Base-by-base conservation (phyloP, 164 flowering plant genomes). In the Vitis vinifera region DNA sequence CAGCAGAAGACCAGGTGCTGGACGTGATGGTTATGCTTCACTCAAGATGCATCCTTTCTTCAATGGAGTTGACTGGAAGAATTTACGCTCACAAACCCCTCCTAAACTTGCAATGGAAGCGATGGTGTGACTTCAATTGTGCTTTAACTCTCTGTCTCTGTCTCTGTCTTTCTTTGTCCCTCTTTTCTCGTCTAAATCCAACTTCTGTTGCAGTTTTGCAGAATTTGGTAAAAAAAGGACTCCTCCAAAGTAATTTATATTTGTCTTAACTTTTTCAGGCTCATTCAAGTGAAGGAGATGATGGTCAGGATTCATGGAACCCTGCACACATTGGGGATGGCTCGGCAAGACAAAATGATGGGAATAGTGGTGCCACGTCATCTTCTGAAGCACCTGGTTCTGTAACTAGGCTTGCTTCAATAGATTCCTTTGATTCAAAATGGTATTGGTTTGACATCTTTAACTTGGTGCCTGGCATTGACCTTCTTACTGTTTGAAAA, bases 341-440 rank as follows among this genome's bases (percentile, higher is more conserved):
- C 72, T 73, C 79, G 15, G 66, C 68, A 9, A 80, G 68, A 67
- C 66, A 67, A 55, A 79, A 62, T 76, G 91, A 86, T 73, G 94
- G 83, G 31, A 80, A 63, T 67, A 71, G 74, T 73, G 90, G 79
- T 59, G 81, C 83, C 4, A 65, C 94, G 55, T 84, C 96, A 15
- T 81, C 94, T 53, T 82, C 91, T 30, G 97, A 91, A 72, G 75
- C 80, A 51, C 62, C 87, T 63, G 84, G 78, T 44, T 87, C 80
- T 75, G 76, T 96, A 47, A 85, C 94, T 30, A 84, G 96, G 72
- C 91, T 93, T 69, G 97, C 99, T 68, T 93, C 99, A 12, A 96
- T 96, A 29, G 99, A 96, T 69, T 96, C 99, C 15, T 96, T 88
- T 78, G 99, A 96, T 73, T 96, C 99, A 62, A 92, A 89, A 87